Evolutionary conservation across 2,329 filamentous ascomycete species (phyloP).

Genomic region (Mariannaea elegans): DNA sequence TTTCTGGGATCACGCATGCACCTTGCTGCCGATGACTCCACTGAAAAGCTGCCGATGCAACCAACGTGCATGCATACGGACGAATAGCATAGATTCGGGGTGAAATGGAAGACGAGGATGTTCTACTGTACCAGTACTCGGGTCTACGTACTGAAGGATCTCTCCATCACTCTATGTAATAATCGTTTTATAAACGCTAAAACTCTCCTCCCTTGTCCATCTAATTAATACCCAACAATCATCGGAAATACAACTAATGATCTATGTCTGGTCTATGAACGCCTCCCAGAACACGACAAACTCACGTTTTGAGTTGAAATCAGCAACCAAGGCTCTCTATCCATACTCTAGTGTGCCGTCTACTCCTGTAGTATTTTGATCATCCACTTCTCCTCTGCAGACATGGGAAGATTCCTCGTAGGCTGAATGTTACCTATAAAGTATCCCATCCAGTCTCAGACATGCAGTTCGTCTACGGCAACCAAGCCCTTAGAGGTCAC

Average conservation of each 20-base stretch:
- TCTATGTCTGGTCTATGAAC: constrained; percentile 8
- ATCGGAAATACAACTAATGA: constrained; percentile 7
- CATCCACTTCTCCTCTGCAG: background rate
- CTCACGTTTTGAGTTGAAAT: constrained; percentile 15
- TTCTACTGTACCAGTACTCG: no score
- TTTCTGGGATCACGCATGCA: constrained; percentile 13
- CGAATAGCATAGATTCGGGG: constrained; percentile 7
- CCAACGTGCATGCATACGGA: background rate
- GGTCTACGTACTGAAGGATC: background rate
- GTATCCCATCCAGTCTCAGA: background rate
- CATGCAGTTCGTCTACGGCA: background rate
- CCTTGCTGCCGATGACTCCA: constrained; percentile 1
- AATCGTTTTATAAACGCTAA: background rate
- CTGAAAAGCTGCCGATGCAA: constrained; percentile 4
- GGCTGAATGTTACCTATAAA: background rate
- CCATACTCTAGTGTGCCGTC: background rate
- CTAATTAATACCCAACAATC: background rate
- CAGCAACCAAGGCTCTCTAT: constrained; percentile 7
- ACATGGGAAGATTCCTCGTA: background rate
- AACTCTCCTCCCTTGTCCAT: background rate
- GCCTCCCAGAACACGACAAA: constrained; percentile 18
- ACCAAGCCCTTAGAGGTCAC: no score
- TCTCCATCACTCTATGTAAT: constrained; percentile 1
- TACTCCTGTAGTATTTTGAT: constrained; percentile 1
- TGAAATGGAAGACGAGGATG: background rate